Conservation (phyloP, 768 basidiomycete species). For the Pulveroboletus sp. region DNA sequence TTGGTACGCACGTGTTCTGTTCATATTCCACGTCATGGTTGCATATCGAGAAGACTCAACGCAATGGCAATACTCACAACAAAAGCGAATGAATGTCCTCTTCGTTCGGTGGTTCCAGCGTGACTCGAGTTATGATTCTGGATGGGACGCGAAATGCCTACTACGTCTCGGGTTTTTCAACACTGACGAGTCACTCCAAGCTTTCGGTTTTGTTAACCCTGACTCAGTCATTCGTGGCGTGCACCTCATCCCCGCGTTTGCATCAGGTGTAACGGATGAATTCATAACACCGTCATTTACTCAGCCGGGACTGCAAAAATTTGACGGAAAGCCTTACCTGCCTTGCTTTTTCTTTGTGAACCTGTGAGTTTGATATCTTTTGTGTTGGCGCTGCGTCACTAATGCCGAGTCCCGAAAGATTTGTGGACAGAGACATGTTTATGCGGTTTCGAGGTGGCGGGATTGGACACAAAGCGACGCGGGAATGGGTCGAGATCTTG, state of each 20-base stretch:
- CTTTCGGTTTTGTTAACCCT: constrained; percentile 50
- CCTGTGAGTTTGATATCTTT: constrained; percentile 21
- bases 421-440: constrained; percentile 5
- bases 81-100: constrained; percentile 35
- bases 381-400: too few species aligned
- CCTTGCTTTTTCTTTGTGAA: constrained; percentile 31
- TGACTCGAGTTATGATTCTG: constrained; percentile 21
- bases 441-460: constrained; percentile 32
- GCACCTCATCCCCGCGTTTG: constrained; percentile 45
- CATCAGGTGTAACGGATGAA: constrained; percentile 13
- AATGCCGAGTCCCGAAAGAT: too few species aligned
- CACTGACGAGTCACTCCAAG: constrained; percentile 12
- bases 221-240: constrained; percentile 34
- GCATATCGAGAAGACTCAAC: background rate
- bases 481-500: constrained; percentile 9
- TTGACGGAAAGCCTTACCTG: too few species aligned
- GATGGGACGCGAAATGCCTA: constrained; percentile 30
- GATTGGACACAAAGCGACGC: constrained; percentile 26
- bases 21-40: constrained; percentile 11
- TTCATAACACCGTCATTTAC: constrained; percentile 2
- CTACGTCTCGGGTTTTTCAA: constrained; percentile 40
- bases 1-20: constrained; percentile 32
- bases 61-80: background rate
- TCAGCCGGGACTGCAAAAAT: constrained; percentile 11
- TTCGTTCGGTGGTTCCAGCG: constrained; percentile 40